Conservation (phyloP, 495 filamentous ascomycete genomes). For the Penicillium soppii region DNA sequence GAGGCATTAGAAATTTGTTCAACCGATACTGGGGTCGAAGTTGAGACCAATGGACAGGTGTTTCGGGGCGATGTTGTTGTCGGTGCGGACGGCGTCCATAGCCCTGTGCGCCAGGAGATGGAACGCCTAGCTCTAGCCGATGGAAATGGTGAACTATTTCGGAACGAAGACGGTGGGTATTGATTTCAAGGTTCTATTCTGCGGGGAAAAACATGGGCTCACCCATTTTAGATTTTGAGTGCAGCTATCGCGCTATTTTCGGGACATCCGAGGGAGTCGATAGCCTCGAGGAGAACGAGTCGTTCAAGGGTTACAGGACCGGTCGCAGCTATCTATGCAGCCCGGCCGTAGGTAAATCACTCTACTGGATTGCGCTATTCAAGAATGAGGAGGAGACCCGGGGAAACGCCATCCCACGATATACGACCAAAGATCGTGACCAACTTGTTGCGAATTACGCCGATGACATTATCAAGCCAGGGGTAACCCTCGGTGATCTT, state of each 20-base stretch:
- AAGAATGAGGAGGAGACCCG: conserved; percentile 15
- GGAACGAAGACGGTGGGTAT: conserved; percentile 17
- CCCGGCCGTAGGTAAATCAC: conserved; percentile 10
- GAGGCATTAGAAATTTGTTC: conserved; percentile 28
- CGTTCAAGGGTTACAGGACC: neutral
- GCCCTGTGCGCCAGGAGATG: conserved; percentile 39
- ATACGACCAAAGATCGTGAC: conserved; percentile 31
- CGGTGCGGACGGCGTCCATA: conserved; percentile 53
- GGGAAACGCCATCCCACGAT: conserved; percentile 23
- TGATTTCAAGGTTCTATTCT: conserved; percentile 22
- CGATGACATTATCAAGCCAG: conserved; percentile 24
- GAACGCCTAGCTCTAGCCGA: conserved; percentile 16
- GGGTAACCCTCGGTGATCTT: conserved; percentile 35
- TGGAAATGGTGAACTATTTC: neutral
- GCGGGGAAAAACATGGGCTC: too few relatives aligned
- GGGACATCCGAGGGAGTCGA: conserved; percentile 28
- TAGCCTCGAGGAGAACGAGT: neutral
- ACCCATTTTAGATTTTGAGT: conserved; percentile 25
- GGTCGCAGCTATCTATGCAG: conserved; percentile 27
- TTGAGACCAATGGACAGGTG: conserved; percentile 30
- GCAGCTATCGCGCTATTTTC: conserved; percentile 36
- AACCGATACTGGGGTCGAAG: conserved; percentile 21
- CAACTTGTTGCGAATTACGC: conserved; percentile 3
- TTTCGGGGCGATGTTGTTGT: conserved; percentile 45
- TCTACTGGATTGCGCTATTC: conserved; percentile 40